Evolutionary conservation across 495 filamentous ascomycete species (phyloP), one percentile per base, ranked within the genome.

Genomic region (Trichoderma asperelloides): DNA sequence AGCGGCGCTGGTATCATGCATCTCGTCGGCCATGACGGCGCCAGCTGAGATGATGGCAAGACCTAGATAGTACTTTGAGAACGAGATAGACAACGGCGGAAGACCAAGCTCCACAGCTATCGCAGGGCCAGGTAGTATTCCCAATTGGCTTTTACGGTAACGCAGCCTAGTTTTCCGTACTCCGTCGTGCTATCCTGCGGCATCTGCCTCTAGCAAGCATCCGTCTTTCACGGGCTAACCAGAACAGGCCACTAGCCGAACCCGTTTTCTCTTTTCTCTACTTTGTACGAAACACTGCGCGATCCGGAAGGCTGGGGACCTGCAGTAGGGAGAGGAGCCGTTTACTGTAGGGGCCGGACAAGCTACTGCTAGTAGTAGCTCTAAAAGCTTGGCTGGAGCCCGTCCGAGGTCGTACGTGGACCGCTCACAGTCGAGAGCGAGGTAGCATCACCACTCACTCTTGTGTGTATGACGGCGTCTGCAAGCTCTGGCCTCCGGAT

Each of bases 321-420:
- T 60, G 55, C 55, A 60, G 55, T 60, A 60, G 55, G 33, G 33
- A 37, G 47, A 51, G 47, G 55, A 60, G 55, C 27, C 55, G 55
- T 28, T 25, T 28, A 60, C 55, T 60, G 55, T 60, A 33, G 55
- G 55, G 47, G 18, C 55, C 8, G n/a, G 23, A 60, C 27, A 28
- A 45, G 41, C 18, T 16, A 2, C 18, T n/a, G 15, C 55, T 60
- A 11, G 21, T 4, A 13, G 5, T 8, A 23, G 9, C 23, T 23
- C n/a, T 60, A 12, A 16, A 30, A 25, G 8, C 27, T 27, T 60
- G 27, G 55, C 55, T 30, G 23, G 55, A 51, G 25, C 55, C 23
- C 23, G 9, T 27, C 16, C 16, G 55, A 18, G 23, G 25, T 60
- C 55, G 23, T 23, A 60, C 23, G 55, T 30, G 55, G 55, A 15